Percentiles rank a stretch among this genome's conserved stretches.
phyloP scores from a whole-genome alignment of 2,329 filamentous ascomycete species.

The Diaporthe nobilis region DNA sequence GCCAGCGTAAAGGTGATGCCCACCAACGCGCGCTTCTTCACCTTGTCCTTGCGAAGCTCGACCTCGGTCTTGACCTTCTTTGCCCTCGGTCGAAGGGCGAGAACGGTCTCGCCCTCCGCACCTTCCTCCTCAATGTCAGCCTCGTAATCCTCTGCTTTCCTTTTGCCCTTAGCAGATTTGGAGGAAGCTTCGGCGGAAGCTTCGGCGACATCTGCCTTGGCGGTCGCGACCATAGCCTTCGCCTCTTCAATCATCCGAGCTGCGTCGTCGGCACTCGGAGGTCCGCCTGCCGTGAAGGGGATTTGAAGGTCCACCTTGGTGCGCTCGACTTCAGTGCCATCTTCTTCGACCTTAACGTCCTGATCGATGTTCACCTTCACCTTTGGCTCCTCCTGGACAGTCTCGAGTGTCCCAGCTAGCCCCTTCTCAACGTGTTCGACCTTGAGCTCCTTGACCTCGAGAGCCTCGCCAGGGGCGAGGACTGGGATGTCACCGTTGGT shows the following conservation, averaged over 20 bases:
- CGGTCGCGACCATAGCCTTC: conserved; percentile 66
- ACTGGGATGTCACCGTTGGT: conserved; percentile 49
- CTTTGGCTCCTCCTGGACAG: conserved; percentile 69
- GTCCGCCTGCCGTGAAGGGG: conserved; percentile 73
- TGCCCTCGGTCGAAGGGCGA: conserved; percentile 62
- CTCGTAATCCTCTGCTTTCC: conserved; percentile 81
- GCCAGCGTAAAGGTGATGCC: conserved; percentile 90
- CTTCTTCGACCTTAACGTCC: conserved; percentile 66
- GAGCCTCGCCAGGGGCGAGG: conserved; percentile 34
- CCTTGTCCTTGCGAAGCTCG: conserved; percentile 86
- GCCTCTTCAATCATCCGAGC: conserved; percentile 88
- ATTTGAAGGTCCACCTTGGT: conserved; percentile 84
- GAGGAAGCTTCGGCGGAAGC: conserved; percentile 39
- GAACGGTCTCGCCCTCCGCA: conserved; percentile 57
- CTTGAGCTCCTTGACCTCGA: conserved; percentile 47
- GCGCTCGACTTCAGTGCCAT: conserved; percentile 76
- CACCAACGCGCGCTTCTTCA: conserved; percentile 86
- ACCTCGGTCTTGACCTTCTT: conserved; percentile 89
- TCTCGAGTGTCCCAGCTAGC: conserved; percentile 62
- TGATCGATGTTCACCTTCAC: conserved; percentile 81
- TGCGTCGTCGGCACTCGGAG: conserved; percentile 83
- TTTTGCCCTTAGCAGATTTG: conserved; percentile 70
- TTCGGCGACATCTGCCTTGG: conserved; percentile 41
- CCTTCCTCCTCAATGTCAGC: conserved; percentile 65
- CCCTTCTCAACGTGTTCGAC: conserved; percentile 67